These are phyloP conservation scores for Selenicereus undatus DNA, from an alignment of 148 eudicot species.

Conservation along the genomic window DNA sequence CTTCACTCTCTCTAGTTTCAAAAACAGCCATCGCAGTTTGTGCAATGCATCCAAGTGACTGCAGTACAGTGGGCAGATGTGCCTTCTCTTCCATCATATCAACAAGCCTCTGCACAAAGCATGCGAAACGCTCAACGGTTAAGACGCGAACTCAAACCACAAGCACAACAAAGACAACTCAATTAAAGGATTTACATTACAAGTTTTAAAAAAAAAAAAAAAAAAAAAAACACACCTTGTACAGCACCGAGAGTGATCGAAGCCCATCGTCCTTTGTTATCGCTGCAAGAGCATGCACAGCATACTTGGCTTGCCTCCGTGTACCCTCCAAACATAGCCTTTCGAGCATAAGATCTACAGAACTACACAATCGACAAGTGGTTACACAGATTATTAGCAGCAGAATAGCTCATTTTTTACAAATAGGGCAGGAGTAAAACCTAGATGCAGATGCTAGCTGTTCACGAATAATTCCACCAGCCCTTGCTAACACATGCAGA, in stretches of 20 bases:
- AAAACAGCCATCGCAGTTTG: conserved; percentile 95
- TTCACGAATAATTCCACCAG: conserved; percentile 92
- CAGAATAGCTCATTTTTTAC: not conserved
- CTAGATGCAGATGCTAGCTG: conserved; percentile 83
- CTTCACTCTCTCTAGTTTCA: conserved; percentile 90
- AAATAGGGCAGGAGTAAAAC: conserved; percentile 30
- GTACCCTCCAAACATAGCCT: conserved; percentile 90
- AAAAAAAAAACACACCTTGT: conserved; percentile 50
- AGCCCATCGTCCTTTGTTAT: conserved; percentile 97
- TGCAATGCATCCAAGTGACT: conserved; percentile 95
- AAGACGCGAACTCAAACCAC: not conserved
- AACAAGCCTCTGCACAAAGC: conserved; percentile 76
- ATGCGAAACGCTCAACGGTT: conserved; percentile 5
- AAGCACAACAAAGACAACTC: conserved; percentile 13
- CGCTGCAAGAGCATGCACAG: conserved; percentile 95
- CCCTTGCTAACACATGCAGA: conserved; percentile 89
- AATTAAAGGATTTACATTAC: not conserved
- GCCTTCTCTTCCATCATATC: conserved; percentile 85
- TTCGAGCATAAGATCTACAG: conserved; percentile 89
- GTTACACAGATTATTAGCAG: conserved; percentile 13
- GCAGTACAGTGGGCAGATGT: conserved; percentile 86
- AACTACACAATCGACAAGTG: conserved; percentile 45
- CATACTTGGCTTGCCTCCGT: conserved; percentile 96
- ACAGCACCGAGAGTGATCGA: conserved; percentile 85
- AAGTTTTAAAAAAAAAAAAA: not conserved